Conservation (phyloP, 83 land plant species). For the Picea mariana region DNA sequence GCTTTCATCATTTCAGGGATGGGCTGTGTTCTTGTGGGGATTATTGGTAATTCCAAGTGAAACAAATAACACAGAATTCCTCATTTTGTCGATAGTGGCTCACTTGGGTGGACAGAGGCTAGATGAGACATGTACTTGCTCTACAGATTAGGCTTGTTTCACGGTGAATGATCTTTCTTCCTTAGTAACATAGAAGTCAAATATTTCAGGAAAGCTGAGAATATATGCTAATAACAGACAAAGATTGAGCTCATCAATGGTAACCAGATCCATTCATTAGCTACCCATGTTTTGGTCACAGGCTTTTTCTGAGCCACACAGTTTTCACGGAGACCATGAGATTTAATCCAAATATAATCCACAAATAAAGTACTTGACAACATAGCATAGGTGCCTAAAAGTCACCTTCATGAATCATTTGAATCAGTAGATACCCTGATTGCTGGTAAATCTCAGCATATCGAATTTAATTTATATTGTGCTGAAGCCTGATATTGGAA, state of each 20-base stretch:
- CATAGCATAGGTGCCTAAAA: not conserved
- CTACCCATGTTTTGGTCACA: not conserved
- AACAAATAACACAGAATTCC: not conserved
- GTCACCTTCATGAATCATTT: not conserved
- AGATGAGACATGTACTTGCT: not conserved
- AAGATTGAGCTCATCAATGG: not conserved
- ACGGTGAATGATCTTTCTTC: not conserved
- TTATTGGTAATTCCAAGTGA: not conserved
- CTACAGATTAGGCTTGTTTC: not conserved
- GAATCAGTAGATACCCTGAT: not conserved
- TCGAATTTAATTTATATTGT: too few relatives aligned
- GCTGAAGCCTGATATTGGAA: not conserved
- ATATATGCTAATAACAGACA: too few relatives aligned
- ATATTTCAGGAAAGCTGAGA: not conserved
- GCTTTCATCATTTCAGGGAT: constrained; percentile 10
- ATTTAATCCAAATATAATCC: too few relatives aligned
- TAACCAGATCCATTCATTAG: not conserved
- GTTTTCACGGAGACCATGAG: not conserved
- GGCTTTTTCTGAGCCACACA: not conserved
- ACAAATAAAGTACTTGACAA: too few relatives aligned
- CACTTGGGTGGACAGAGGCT: not conserved
- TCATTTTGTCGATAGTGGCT: not conserved
- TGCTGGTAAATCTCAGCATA: too few relatives aligned
- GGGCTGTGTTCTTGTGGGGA: not conserved
- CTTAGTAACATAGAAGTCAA: not conserved